Evolutionary conservation across 2,329 filamentous ascomycete genomes (phyloP).

Genomic region (Orbilia brochopaga): DNA sequence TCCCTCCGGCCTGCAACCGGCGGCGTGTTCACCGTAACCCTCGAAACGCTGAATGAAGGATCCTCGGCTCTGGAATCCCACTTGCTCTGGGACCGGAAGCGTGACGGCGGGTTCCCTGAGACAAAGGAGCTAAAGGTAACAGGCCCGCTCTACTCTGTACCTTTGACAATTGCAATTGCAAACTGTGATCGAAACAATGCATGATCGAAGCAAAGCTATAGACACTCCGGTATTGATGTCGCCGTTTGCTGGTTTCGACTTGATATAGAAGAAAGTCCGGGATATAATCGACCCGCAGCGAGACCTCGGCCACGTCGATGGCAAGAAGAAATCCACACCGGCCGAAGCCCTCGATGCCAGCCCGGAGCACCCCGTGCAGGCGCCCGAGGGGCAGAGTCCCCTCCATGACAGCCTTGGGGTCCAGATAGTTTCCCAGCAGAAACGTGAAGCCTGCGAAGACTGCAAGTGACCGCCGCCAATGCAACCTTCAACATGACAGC

Average conservation of each 20-base stretch:
- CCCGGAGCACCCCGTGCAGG: background rate
- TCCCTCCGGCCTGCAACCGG: conserved; percentile 84
- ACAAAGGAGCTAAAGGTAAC: conserved; percentile 54
- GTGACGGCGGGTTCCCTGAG: conserved; percentile 85
- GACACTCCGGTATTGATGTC: background rate
- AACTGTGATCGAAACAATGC: too few relatives aligned
- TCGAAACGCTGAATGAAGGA: conserved; percentile 32
- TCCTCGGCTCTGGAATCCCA: conserved; percentile 52
- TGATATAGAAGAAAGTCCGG: conserved; percentile 45
- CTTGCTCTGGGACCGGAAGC: conserved; percentile 84
- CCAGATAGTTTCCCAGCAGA: conserved; percentile 18
- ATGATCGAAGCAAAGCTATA: background rate
- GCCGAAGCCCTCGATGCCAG: background rate
- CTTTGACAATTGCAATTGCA: background rate
- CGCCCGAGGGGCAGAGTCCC: background rate
- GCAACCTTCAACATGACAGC: background rate
- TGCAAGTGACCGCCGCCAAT: conserved; percentile 11
- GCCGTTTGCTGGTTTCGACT: background rate
- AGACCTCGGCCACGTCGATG: conserved; percentile 46
- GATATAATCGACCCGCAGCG: conserved; percentile 46
- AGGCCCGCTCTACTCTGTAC: background rate
- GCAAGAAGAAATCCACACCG: conserved; percentile 38
- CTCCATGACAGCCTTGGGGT: conserved; percentile 15
- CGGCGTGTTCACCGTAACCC: conserved; percentile 74
- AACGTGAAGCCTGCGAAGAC: conserved; percentile 21